A percentile compares a stretch with the other conserved stretches of the same genome.
phyloP scores from a whole-genome alignment of 1,284 basidiomycete species.

The Gomphus bonarii region DNA sequence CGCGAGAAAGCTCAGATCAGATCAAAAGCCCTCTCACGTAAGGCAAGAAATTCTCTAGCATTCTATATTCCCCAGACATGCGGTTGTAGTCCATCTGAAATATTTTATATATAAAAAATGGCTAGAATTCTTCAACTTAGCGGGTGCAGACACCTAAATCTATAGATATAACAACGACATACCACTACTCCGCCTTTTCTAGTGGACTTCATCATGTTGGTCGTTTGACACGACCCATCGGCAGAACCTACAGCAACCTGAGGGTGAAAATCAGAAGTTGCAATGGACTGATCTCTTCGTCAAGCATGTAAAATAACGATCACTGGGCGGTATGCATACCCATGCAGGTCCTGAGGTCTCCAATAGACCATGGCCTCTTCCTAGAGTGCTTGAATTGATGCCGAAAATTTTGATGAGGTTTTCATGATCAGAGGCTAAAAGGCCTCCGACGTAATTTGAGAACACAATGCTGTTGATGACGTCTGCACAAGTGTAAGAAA shows the following conservation, averaged over 20 bases:
- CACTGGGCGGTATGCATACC: constrained; percentile 35
- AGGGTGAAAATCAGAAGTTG: constrained; percentile 77
- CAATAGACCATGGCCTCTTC: constrained; percentile 58
- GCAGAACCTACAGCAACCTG: constrained; percentile 72
- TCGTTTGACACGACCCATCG: constrained; percentile 71
- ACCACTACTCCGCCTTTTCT: constrained; percentile 61
- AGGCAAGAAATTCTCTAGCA: constrained; percentile 78
- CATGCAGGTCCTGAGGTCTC: constrained; percentile 72
- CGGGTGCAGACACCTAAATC: neutral
- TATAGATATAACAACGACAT: constrained; percentile 19
- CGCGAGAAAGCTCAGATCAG: neutral
- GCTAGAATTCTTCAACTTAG: constrained; percentile 30
- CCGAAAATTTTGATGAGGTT: constrained; percentile 68
- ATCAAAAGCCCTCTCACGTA: constrained; percentile 34
- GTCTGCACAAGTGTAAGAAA: constrained; percentile 31
- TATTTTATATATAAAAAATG: constrained; percentile 67
- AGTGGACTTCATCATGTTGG: constrained; percentile 59
- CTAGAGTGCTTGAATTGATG: constrained; percentile 59
- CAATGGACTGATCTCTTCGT: constrained; percentile 41
- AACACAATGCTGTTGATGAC: constrained; percentile 57
- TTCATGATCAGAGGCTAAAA: constrained; percentile 68
- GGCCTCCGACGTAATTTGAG: constrained; percentile 53
- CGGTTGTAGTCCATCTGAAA: constrained; percentile 83
- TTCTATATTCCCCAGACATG: constrained; percentile 59
- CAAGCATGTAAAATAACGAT: neutral